Evolutionary conservation across 176 grass and related monocot genomes (phyloP), one percentile per base, ranked within the genome.

Genomic region (Musa schizocarpa): DNA sequence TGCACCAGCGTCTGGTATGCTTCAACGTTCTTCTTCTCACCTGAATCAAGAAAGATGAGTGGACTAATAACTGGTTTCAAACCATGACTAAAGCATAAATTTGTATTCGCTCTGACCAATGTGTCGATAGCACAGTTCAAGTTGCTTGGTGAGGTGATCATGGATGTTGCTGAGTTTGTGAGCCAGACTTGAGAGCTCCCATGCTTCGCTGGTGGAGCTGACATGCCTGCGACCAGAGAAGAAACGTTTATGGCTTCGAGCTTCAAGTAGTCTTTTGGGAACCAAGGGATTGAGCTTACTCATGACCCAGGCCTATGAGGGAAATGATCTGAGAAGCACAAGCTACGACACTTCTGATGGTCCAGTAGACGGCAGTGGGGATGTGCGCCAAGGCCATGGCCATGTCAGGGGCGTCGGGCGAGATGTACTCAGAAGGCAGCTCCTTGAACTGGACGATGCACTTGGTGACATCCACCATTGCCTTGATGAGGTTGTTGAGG

Each of bases 131-230:
- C 72, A 76, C 1, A 83, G 11, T 16, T 76, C 72, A 26, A 87
- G 76, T 74, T 87, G 76, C 26, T 83, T 83, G 1, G 3, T 68
- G 49, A 87, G 80, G 56, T 83, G 85, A 26, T 70, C 77, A 24
- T 83, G 76, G 29, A 87, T 87, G 65, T 72, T 87, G 19, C n/a
- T 77, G 19, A 83, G 6, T 72, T 87, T 87, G 72, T 87, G 85
- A 16, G 85, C 76, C 74, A 87, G 68, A 24, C 81, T 87, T n/a
- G 85, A 87, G 54, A 87, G 76, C 50, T 87, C 85, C 85, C 85
- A 87, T 50, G 64, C 72, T 65, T 87, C 85, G 10, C 80, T 83
- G 9, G 85, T 83, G 13, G 80, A 76, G 21, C 16, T 82, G 26
- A 87, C 67, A 77, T 83, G 53, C 69, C 85, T 87, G 73, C 34